A percentile compares a stretch with the other conserved stretches of the same genome.
Evolutionary conservation across 1,284 basidiomycete species (phyloP).

Genomic region (Trametes polyzona): DNA sequence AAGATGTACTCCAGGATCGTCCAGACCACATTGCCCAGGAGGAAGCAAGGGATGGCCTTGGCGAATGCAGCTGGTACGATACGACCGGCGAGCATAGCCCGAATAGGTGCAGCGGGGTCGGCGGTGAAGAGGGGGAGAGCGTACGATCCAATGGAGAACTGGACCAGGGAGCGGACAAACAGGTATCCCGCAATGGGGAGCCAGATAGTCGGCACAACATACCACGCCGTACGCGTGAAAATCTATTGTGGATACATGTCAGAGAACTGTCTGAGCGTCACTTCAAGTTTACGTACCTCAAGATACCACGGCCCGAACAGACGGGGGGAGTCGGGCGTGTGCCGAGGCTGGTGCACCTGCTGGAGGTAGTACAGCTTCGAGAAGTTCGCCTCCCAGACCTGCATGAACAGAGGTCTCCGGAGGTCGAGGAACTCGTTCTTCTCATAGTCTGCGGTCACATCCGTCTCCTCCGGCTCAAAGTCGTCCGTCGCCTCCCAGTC

Average conservation of each 20-base stretch:
- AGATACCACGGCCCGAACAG: slow-evolving; percentile 85
- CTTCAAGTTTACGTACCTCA: slow-evolving; percentile 79
- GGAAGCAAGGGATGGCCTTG: slow-evolving; percentile 68
- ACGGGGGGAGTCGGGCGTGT: slow-evolving; percentile 84
- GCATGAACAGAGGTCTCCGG: slow-evolving; percentile 81
- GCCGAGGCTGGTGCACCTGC: slow-evolving; percentile 96
- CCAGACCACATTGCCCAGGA: slow-evolving; percentile 90
- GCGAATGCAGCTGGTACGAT: slow-evolving; percentile 51
- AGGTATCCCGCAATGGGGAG: slow-evolving; percentile 86
- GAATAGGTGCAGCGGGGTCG: slow-evolving; percentile 59
- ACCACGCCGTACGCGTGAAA: slow-evolving; percentile 92
- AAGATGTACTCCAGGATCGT: slow-evolving; percentile 94
- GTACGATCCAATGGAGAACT: slow-evolving; percentile 64
- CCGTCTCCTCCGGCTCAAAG: slow-evolving; percentile 89
- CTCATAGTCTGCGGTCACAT: slow-evolving; percentile 77
- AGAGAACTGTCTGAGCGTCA: too few species aligned
- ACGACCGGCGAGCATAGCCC: slow-evolving; percentile 40
- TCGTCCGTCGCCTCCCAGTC: slow-evolving; percentile 85
- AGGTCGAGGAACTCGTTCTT: slow-evolving; percentile 95
- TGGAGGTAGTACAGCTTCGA: slow-evolving; percentile 95
- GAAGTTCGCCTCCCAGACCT: slow-evolving; percentile 86
- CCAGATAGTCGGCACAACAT: slow-evolving; percentile 93
- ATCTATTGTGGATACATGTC: too few species aligned
- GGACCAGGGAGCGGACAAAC: slow-evolving; percentile 78
- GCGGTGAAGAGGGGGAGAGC: slow-evolving; percentile 59